Percentiles rank a stretch among this genome's conserved stretches.
Conservation (phyloP, 1,139 yeast species). For the Casaregolazyma lundiana region DNA sequence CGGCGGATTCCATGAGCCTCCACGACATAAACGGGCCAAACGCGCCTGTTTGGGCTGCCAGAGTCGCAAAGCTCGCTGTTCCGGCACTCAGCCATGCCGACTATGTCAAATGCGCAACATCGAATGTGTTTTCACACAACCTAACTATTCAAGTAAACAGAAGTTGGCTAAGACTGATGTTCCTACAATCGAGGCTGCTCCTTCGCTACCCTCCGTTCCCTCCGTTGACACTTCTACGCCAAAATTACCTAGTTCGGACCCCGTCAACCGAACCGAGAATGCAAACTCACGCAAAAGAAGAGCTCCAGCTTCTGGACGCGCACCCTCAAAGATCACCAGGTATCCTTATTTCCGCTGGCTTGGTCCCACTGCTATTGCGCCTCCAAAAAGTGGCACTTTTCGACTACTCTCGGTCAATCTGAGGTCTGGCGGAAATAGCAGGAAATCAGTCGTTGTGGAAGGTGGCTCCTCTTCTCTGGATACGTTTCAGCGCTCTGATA, state of each 20-base stretch:
- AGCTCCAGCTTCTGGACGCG: not conserved
- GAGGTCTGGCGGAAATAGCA: slow-evolving; percentile 13
- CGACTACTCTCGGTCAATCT: slow-evolving; percentile 27
- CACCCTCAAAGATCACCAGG: slow-evolving; percentile 15
- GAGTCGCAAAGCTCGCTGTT: slow-evolving; percentile 10
- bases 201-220: too few relatives aligned
- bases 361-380: slow-evolving; percentile 31
- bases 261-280: not conserved
- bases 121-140: slow-evolving; percentile 4
- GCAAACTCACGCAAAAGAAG: not conserved
- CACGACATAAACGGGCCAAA: slow-evolving; percentile 7
- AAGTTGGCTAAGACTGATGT: not conserved
- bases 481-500: not conserved
- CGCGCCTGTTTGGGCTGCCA: slow-evolving; percentile 12
- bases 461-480: slow-evolving; percentile 3
- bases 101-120: slow-evolving; percentile 3
- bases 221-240: too few relatives aligned
- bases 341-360: slow-evolving; percentile 31
- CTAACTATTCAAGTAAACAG: not conserved
- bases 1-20: slow-evolving; percentile 1
- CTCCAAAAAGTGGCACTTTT: slow-evolving; percentile 26
- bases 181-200: too few relatives aligned
- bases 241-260: too few relatives aligned
- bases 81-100: slow-evolving; percentile 9
- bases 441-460: slow-evolving; percentile 14